Percentiles rank a stretch among this genome's conserved stretches.
Evolutionary conservation across 1,284 basidiomycete genomes (phyloP).

Genomic region (Trametes polyzona): DNA sequence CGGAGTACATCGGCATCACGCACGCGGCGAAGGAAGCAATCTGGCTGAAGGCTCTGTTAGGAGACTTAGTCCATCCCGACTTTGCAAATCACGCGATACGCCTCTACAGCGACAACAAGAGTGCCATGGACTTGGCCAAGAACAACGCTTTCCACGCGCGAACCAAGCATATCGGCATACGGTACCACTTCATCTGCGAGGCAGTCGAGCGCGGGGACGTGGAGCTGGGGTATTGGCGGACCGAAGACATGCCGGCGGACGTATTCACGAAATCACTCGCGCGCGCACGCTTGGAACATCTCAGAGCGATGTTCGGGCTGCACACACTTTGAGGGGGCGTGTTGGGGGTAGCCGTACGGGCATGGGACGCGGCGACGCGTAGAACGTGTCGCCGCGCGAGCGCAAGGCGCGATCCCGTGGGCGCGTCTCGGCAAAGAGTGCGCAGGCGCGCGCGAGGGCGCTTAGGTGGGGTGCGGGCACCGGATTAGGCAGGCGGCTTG

Average conservation of each 20-base stretch:
- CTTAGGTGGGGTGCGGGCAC: too few species aligned
- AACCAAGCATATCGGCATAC: slow-evolving; percentile 45
- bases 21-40: slow-evolving; percentile 23
- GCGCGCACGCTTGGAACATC: background rate
- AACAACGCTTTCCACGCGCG: slow-evolving; percentile 31
- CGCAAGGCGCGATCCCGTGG: too few species aligned
- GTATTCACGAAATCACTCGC: slow-evolving; percentile 36
- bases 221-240: slow-evolving; percentile 23
- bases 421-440: too few species aligned
- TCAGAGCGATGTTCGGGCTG: slow-evolving; percentile 17
- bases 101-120: slow-evolving; percentile 38
- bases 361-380: too few species aligned
- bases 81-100: slow-evolving; percentile 28
- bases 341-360: background rate
- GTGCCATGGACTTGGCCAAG: slow-evolving; percentile 34
- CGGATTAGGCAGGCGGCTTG: too few species aligned
- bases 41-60: slow-evolving; percentile 28
- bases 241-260: slow-evolving; percentile 34
- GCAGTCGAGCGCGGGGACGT: slow-evolving; percentile 25
- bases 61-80: slow-evolving; percentile 4
- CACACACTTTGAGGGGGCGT: background rate
- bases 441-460: too few species aligned
- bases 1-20: slow-evolving; percentile 9
- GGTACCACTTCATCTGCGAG: slow-evolving; percentile 40
- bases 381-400: too few species aligned